Evolutionary conservation across 1,139 yeast species (phyloP), one percentile per base, ranked within the genome.

Genomic region (Diutina sp.): DNA sequence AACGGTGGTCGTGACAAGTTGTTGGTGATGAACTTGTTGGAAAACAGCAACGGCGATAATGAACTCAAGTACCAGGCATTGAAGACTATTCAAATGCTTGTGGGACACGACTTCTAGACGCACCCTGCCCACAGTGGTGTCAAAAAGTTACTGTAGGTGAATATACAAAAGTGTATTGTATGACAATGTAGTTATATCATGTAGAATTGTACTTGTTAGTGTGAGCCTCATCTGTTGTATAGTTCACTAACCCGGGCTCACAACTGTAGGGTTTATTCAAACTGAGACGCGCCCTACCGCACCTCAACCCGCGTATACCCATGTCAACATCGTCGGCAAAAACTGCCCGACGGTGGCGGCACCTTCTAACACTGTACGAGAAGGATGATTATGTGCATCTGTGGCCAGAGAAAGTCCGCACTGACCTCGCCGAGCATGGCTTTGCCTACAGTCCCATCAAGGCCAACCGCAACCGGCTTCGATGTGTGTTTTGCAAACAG

Each of bases 1-100:
- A 69, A 68, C 55, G 65, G 65, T 55, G 76, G 76, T 32, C 66
- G 90, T 58, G 73, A 76, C 65, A 76, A 93, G 75, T 74, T 87
- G 30, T 82, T 84, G 69, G 80, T 95, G 60, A 91, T 95, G 98
- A 80, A 82, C 60, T 77, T 90, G 62, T 85, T 93, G 82, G 89
- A 85, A 63, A 85, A 71, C 59, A 72, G 67, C 58, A 67, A 85
- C 58, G 81, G 85, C 51, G 95, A 90, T 68, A 79, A 91, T 48
- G 95, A 90, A 65, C 91, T 93, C 63, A 89, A 93, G 68, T 93
- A 87, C 68, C 97, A 93, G 73, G 98, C 99, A 1, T 80, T 93
- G 66, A 89, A 88, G 69, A 90, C 98, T 1, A 89, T 97, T 28
- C 99, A 95, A 74, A 81, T 86, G 59, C 82, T 93, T 66, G 95